phyloP scores from a whole-genome alignment of 306 rosid species.

The Hylodesmum podocarpum region DNA sequence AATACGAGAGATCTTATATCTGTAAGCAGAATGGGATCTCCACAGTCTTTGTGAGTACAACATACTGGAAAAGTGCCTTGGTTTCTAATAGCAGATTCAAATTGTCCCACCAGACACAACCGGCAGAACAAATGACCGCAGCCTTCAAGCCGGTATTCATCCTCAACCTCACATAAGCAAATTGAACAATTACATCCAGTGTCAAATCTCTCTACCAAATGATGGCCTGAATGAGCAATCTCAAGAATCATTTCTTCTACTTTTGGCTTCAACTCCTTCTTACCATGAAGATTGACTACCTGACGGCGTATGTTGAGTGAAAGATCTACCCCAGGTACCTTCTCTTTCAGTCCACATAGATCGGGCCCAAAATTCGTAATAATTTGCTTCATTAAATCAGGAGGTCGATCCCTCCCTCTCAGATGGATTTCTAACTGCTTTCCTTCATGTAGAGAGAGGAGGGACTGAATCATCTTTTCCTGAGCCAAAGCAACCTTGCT shows the following conservation, averaged over 20 bases:
- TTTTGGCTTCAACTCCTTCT: conserved; percentile 65
- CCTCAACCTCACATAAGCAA: conserved; percentile 89
- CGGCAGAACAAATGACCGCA: conserved; percentile 74
- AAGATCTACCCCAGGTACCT: conserved; percentile 67
- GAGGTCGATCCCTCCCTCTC: conserved; percentile 63
- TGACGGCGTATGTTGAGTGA: conserved; percentile 61
- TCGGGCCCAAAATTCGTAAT: conserved; percentile 82
- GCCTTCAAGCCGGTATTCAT: conserved; percentile 69
- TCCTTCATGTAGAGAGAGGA: conserved; percentile 58
- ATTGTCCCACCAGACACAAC: conserved; percentile 77
- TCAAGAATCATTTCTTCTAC: conserved; percentile 62
- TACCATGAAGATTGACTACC: conserved; percentile 52
- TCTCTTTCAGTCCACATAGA: conserved; percentile 69
- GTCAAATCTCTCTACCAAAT: conserved; percentile 38
- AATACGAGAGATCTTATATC: conserved; percentile 63
- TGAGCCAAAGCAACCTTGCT: conserved; percentile 54
- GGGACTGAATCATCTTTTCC: conserved; percentile 61
- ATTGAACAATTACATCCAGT: conserved; percentile 66
- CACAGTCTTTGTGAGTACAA: conserved; percentile 60
- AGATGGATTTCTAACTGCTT: conserved; percentile 73
- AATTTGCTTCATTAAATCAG: conserved; percentile 83
- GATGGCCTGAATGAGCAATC: conserved; percentile 39
- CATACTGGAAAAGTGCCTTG: conserved; percentile 74
- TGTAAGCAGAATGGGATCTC: conserved; percentile 48
- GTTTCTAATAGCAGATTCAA: conserved; percentile 74